Base-by-base conservation (phyloP, 257 asterid species). In the Petrea volubilis region DNA sequence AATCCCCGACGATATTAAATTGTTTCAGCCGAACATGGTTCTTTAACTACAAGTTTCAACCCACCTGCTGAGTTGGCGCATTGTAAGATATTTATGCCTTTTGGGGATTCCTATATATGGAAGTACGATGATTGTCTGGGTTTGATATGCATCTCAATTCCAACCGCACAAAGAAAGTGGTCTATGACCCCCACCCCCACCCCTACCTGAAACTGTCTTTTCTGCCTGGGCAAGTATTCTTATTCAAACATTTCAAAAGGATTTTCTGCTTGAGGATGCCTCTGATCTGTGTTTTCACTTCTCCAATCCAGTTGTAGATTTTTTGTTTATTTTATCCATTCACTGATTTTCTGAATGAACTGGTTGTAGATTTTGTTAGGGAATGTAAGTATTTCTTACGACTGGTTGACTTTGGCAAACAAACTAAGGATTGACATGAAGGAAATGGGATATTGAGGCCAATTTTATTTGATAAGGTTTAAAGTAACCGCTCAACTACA, bases 381-480 rank as follows among this genome's bases (percentile, higher is more conserved):
- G 23, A 23, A 65, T 56, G 34, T 31, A 53, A 43, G 21, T 73
- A 68, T 18, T 52, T 50, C 40, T 10, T 70, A 31, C 2, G 36
- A 66, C 41, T 50, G 56, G 38, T 52, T 31, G 51, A 40, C 51
- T 63, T n/a, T 18, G 36, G 33, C 13, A 33, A 61, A 62, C 20
- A 49, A 55, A 21, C 51, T 72, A 43, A 18, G 41, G 13, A 64
- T 8, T 59, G 64, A 67, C 43, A 69, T 63, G 43, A 21, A 38
- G 47, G 68, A 14, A 31, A 28, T 31, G 62, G 59, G 74, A 46
- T 65, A 34, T 50, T 24, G 13, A 50, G n/a, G 57, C 77, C 9
- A 33, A 49, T 20, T 6, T 65, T 52, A 36, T 59, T 14, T 51
- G n/a, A 8, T 18, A 10, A n/a, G 62, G 57, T 51, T 67, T 36